Conservation (phyloP, 176 grass and related monocot genomes). For the Saccharum spontaneum region DNA sequence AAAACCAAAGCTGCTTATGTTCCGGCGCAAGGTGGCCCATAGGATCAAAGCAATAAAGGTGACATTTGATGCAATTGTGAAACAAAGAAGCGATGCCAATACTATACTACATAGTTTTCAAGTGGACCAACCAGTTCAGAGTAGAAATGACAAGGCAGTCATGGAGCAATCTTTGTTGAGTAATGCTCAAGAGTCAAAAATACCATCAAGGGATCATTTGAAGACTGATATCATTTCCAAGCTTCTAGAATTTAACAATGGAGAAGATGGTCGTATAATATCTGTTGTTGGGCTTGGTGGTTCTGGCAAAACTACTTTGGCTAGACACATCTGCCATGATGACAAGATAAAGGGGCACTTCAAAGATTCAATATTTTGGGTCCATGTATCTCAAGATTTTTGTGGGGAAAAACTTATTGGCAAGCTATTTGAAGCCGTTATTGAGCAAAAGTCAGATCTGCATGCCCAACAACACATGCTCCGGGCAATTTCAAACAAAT, state of each 20-base stretch:
- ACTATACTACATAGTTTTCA: not conserved
- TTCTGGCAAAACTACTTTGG: conserved; percentile 35
- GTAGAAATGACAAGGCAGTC: not conserved
- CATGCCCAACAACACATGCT: not conserved
- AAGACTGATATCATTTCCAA: not conserved
- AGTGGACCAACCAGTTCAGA: not conserved
- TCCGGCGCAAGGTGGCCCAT: not conserved
- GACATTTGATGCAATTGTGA: not conserved
- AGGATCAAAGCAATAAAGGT: not conserved
- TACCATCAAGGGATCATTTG: conserved; percentile 16
- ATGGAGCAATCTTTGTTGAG: not conserved
- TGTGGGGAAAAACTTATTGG: not conserved
- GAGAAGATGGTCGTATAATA: not conserved
- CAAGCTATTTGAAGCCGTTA: not conserved
- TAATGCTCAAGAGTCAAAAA: conserved; percentile 7
- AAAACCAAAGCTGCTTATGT: not conserved
- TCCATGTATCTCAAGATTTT: not conserved
- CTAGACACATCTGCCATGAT: not conserved
- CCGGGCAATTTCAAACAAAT: not conserved
- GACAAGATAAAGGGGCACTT: conserved; percentile 1
- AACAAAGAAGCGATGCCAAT: not conserved
- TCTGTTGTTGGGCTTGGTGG: conserved; percentile 31
- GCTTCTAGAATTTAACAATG: not conserved
- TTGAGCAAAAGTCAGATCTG: not conserved
- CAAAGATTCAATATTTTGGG: not conserved